Base-by-base conservation (phyloP, 495 filamentous ascomycete genomes). In the Neurospora cerealis region DNA sequence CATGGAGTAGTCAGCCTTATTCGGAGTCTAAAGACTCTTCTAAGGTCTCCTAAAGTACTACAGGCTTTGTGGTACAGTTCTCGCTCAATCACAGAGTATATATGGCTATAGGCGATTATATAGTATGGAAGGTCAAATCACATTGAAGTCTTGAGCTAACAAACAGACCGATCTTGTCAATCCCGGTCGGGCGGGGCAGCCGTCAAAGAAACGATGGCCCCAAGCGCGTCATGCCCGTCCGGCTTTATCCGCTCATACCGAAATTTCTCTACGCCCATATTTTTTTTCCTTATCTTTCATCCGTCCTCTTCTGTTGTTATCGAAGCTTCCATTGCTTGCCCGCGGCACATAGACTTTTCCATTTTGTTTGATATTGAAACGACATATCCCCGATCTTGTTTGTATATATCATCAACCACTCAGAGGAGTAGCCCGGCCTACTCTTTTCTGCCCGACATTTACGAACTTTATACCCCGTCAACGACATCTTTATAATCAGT, bases 1-100 rank as follows among this genome's bases (percentile, higher is more conserved):
- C 3, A 10, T 0, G 9, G 8, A 48, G n/a, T 0, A 1, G 1
- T 0, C 3, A 0, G n/a, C 44, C 8, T 0, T 0, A 1, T 8
- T 8, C 10, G 0, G 17, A 8, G 40, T 0, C 5, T n/a, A 8
- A 2, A n/a, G 2, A 46, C 7, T 10, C 0, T 46, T 42, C 24
- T 5, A 0, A 42, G 40, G 5, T 4, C 13, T 17, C 2, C 5
- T 19, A 19, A 6, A 19, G 6, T 42, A 42, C 5, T 2, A 5
- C 5, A 42, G 40, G 5, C 0, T 19, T 42, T 17, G 2, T 42
- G 13, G 2, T 8, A 44, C 7, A 7, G 3, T 6, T 46, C 0
- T 0, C 5, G 44, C 0, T 44, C 7, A n/a, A n/a, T 46, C 7
- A 3, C 3, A 24, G 10, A 24, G n/a, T 4, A 13, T 48, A 2